phyloP scores from a whole-genome alignment of 805 yeast genomes.

The Metschnikowia cerradonensis region DNA sequence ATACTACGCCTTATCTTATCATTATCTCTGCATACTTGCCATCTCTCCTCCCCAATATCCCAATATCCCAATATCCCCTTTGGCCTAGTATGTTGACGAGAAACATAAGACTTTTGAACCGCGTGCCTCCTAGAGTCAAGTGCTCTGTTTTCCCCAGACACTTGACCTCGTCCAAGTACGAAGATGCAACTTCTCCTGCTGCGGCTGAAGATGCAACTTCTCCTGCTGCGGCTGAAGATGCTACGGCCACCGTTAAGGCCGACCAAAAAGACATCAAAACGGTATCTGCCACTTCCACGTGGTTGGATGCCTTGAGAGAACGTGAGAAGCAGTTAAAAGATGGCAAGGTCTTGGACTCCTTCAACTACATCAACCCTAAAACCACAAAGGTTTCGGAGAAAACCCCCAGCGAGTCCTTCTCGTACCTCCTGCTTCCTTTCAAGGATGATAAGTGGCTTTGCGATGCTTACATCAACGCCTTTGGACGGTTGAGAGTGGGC shows the following conservation, averaged over 20 bases:
- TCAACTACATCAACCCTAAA: conserved; percentile 67
- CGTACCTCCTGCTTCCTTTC: conserved; percentile 70
- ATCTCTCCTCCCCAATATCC: not conserved
- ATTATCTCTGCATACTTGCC: not conserved
- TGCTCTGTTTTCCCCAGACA: not conserved
- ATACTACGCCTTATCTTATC: not conserved
- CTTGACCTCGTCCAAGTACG: conserved; percentile 5
- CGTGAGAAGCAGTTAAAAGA: conserved; percentile 64
- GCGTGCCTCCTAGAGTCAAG: not conserved
- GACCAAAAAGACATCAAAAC: conserved; percentile 53
- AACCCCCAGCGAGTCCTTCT: conserved; percentile 74
- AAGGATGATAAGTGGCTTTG: conserved; percentile 77
- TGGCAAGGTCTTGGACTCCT: conserved; percentile 69
- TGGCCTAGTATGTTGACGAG: not conserved
- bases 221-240: conserved; percentile 67
- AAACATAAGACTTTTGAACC: not conserved
- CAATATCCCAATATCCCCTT: no score
- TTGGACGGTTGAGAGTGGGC: conserved; percentile 88
- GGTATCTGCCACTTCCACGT: conserved; percentile 54
- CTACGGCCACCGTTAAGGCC: conserved; percentile 64
- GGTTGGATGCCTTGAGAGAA: conserved; percentile 82
- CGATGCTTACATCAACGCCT: conserved; percentile 84
- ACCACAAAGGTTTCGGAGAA: conserved; percentile 67
- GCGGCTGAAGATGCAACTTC: conserved; percentile 65
- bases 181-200: conserved; percentile 44